Evolutionary conservation across 176 grass and related monocot genomes (phyloP), one percentile per base, ranked within the genome.

Genomic region (Secale cereale): DNA sequence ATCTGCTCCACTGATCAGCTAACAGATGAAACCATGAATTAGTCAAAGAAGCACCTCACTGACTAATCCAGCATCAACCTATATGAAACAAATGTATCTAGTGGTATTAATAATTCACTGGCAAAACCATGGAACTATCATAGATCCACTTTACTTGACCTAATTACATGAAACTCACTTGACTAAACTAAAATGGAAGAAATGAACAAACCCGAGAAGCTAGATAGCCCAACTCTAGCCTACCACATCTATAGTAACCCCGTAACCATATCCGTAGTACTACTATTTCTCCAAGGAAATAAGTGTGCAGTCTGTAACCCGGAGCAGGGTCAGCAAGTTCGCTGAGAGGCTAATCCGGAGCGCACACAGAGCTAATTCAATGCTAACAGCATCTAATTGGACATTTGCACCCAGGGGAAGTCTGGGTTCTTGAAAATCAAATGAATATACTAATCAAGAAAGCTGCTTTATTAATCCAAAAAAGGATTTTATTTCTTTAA

Each of bases 381-480:
- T 16, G 35, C 20, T 45, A 78, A 65, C 6, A 5, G 7, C 20
- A 70, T 19, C 9, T 62, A 69, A 77, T 57, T 43, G 11, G 10
- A 76, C 52, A 79, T 39, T 41, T 68, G 48, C 52, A 63, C 20
- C 73, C 45, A 74, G 13, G 40, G 39, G 14, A 7, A 46, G 14
- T 16, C 39, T 46, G 70, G 40, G 70, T 46, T 74, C 13, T 74
- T 7, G 23, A 28, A 46, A 48, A 26, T 26, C 41, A 68, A 66
- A 59, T 17, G 41, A 74, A 59, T 48, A 59, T 68, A 50, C 25
- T 32, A 45, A 64, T 19, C 64, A 74, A 28, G 46, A 87, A 75
- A 77, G 52, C n/a, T 73, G 32, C 32, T 35, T 86, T 68, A 82
- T 46, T 50, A 74, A 74, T 50, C 77, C 22, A 48, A 25, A 57